Base-by-base conservation (phyloP, 1,284 basidiomycete genomes). In the Leucoagaricus sp. region DNA sequence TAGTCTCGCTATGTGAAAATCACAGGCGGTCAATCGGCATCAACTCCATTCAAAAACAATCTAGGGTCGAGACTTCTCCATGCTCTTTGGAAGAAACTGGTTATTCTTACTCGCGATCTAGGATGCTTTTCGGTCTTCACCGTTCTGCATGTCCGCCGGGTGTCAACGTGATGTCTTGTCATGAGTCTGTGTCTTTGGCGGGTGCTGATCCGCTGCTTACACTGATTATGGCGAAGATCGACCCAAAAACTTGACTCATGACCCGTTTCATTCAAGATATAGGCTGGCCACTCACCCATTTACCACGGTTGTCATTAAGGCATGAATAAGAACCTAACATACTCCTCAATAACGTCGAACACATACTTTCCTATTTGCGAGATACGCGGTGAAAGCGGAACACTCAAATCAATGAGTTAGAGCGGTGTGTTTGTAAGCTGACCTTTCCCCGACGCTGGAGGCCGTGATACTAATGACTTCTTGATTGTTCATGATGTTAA, bases 61-160 rank as follows among this genome's bases (percentile, higher is more conserved):
- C 41, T 19, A 42, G 41, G 41, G 41, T 21, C 21, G 38, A 6
- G 15, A 19, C 48, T 49, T 38, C 48, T 23, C 21, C 33, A 36
- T 9, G 19, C 15, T 15, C 19, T 38, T 21, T 34, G 8, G 31
- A n/a, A n/a, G n/a, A 19, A 3, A 15, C 13, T 5, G 15, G 40
- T n/a, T 19, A 44, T 52, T 44, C 26, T 10, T 15, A 40, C 29
- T 42, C 26, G 29, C 15, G 29, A 42, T 52, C 41, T 49, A 21
- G 28, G 41, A 31, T 33, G 19, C 8, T 44, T n/a, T 44, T 44
- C 50, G 50, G 50, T 31, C 29, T 45, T 52, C 50, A 25, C 50
- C 50, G 50, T 33, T 9, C 21, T 44, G 40, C 26, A 52, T 52
- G 17, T 52, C 50, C 50, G 50, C 50, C 50, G 50, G 29, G 41